A percentile compares a stretch with the other conserved stretches of the same genome.
Evolutionary conservation across 106 monocot species (phyloP).

Genomic region (Gastrodia elata): DNA sequence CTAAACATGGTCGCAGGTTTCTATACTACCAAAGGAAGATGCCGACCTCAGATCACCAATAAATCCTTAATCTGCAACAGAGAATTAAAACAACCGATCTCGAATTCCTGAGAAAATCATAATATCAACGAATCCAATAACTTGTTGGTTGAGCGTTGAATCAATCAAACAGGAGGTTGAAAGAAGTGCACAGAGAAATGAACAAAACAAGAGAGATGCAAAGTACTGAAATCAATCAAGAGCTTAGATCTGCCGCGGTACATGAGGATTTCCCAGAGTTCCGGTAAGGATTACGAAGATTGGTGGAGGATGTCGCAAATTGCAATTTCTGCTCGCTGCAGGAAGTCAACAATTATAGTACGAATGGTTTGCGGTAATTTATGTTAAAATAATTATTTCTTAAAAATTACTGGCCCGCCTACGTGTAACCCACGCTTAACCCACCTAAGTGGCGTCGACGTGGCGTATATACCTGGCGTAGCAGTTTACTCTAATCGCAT

Average conservation of each 20-base stretch:
- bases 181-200: not conserved
- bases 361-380: too few species aligned
- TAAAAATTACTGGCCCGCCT: too few species aligned
- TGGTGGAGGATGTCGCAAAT: not conserved
- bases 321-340: not conserved
- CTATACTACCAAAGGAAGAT: not conserved
- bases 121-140: not conserved
- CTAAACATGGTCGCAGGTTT: slow-evolving; percentile 36
- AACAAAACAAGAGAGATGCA: not conserved
- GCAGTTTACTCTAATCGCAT: too few species aligned
- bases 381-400: too few species aligned
- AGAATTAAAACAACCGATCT: not conserved
- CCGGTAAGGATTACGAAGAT: not conserved
- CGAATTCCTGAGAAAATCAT: not conserved
- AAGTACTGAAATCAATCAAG: not conserved
- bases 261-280: not conserved
- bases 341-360: too few species aligned
- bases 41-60: not conserved
- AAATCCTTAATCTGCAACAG: not conserved
- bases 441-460: too few species aligned
- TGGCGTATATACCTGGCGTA: too few species aligned
- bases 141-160: too few species aligned
- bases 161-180: not conserved
- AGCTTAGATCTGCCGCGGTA: not conserved
- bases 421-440: too few species aligned